Percentiles rank a stretch among this genome's conserved stretches.
These are phyloP conservation scores for Multifurca ochricompacta DNA, from an alignment of 768 basidiomycete genomes.

Conservation along the genomic window DNA sequence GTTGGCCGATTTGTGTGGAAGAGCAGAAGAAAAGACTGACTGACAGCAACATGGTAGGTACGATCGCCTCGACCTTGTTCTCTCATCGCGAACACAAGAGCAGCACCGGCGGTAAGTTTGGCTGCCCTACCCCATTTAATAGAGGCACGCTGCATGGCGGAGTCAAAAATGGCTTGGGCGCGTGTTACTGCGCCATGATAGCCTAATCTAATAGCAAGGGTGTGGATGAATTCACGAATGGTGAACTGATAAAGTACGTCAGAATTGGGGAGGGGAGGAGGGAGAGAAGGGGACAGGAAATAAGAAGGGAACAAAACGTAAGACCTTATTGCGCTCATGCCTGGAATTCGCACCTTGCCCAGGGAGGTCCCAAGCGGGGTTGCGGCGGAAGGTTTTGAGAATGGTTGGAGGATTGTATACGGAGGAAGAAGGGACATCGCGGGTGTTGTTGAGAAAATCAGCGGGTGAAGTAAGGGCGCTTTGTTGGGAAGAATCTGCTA, in stretches of 20 bases:
- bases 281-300: neutral
- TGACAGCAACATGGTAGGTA: conserved; percentile 57
- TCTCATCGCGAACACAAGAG: conserved; percentile 62
- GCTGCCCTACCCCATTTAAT: conserved; percentile 73
- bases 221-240: conserved; percentile 55
- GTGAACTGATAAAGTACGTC: conserved; percentile 37
- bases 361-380: conserved; percentile 51
- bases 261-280: conserved; percentile 18
- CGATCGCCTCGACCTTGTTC: conserved; percentile 63
- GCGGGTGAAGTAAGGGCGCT: conserved; percentile 46
- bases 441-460: conserved; percentile 29
- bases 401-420: conserved; percentile 25
- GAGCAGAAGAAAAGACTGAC: neutral
- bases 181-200: conserved; percentile 56
- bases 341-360: conserved; percentile 61
- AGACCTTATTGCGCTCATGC: conserved; percentile 55
- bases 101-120: conserved; percentile 59
- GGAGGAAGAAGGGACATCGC: conserved; percentile 25
- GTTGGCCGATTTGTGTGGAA: neutral
- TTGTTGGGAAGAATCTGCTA: conserved; percentile 50
- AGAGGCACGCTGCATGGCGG: conserved; percentile 46
- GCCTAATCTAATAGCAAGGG: conserved; percentile 51
- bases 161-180: conserved; percentile 59
- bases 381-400: conserved; percentile 42
- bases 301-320: conserved; percentile 23